Base-by-base conservation (phyloP, 1,284 basidiomycete species). In the Fistulinella cinereoalba region DNA sequence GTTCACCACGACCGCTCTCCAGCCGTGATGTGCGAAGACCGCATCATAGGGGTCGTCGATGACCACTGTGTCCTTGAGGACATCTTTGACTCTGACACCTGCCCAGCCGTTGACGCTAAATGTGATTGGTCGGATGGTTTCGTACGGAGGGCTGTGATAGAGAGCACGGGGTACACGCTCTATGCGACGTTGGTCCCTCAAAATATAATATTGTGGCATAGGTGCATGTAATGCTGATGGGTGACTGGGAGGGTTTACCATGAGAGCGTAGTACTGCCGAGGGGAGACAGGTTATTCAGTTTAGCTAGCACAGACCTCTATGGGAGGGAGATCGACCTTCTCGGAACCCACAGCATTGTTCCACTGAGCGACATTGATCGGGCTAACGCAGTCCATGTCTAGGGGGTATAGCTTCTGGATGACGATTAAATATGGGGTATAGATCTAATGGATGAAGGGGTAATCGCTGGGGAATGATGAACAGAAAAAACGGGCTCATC, bases 121-220 rank as follows among this genome's bases (percentile, higher is more conserved):
- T 1, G 46, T 52, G 37, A 67, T 41, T 0, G 41, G 37, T 8
- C 42, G 53, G 18, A 63, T 49, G n/a, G 36, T 55, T 27, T 64
- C 50, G 1, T 31, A 23, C 2, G 41, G 43, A 9, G 61, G 65
- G 27, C 24, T 59, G 6, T 53, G 18, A 2, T 43, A 22, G 3
- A 7, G 10, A 0, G 53, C 41, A 24, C 60, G 61, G 1, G 63
- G 65, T n/a, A 64, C 48, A 16, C 33, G 60, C 28, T 51, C 55
- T 12, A 54, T 52, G 6, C 44, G 31, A 9, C 52, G 62, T 29
- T 52, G 52, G 25, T 67, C 52, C 7, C 33, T 37, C 24, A 63
- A 23, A 13, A 9, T 0, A 7, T 50, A 61, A 11, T 46, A 24
- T 24, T 41, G 42, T 46, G 65, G 65, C 61, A 65, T 64, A 1